phyloP scores from a whole-genome alignment of 2,329 filamentous ascomycete genomes.

The Botryotinia convoluta region DNA sequence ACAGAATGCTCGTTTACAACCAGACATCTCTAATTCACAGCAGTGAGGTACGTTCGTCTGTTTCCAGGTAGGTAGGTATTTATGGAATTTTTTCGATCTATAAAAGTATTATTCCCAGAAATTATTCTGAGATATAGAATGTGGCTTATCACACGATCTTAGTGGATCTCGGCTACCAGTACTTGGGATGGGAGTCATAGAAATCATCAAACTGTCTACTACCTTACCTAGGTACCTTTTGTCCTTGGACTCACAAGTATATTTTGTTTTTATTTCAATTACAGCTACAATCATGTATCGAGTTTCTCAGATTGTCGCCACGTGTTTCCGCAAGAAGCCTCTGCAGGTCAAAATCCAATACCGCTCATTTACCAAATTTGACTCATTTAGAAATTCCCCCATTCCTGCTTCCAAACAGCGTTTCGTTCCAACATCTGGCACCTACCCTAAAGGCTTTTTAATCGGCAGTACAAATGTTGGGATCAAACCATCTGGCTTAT shows the following conservation, averaged over 20 bases:
- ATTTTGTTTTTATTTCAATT: background rate
- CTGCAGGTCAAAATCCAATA: background rate
- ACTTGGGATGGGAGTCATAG: background rate
- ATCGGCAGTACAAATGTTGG: background rate
- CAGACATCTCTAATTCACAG: background rate
- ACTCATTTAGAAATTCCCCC: conserved; percentile 25
- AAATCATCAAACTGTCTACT: background rate
- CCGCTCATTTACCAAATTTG: conserved; percentile 16
- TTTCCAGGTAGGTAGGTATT: background rate
- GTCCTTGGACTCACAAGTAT: background rate
- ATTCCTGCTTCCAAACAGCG: conserved; percentile 78
- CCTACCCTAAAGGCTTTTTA: conserved; percentile 32
- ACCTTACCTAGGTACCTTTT: background rate
- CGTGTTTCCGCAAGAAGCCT: background rate
- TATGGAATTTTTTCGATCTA: background rate
- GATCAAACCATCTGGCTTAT: background rate
- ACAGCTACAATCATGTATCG: background rate
- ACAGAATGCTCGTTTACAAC: background rate
- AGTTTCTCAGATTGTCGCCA: background rate
- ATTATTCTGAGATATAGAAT: background rate
- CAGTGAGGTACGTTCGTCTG: background rate
- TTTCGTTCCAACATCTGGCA: conserved; percentile 77
- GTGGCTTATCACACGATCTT: background rate
- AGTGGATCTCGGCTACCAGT: background rate
- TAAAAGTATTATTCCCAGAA: background rate